Evolutionary conservation across 441 rosid species (phyloP).

Genomic region (Pelargonium citronellum): DNA sequence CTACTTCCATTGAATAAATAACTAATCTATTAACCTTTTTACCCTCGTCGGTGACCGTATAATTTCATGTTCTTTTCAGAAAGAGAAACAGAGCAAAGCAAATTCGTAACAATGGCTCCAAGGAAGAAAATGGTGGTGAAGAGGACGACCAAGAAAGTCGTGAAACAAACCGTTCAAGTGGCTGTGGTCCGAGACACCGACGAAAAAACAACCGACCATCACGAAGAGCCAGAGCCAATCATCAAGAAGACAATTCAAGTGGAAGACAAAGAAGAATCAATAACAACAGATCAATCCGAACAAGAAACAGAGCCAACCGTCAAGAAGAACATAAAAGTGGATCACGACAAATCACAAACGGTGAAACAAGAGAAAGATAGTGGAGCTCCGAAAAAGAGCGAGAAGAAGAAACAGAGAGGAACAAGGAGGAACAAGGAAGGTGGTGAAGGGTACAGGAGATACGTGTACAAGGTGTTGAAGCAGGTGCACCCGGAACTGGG

Average conservation of each 20-base stretch:
- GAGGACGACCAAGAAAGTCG: slow-evolving; percentile 3
- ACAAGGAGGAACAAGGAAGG: slow-evolving; percentile 2
- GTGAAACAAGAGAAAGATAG: too few relatives aligned
- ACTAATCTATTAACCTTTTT: background rate
- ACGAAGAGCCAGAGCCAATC: background rate
- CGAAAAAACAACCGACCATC: background rate
- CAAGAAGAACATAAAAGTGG: too few relatives aligned
- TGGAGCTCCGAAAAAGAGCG: too few relatives aligned
- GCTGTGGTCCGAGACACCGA: background rate
- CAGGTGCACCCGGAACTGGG: slow-evolving; percentile 66
- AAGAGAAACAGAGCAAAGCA: background rate
- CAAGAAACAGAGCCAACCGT: background rate
- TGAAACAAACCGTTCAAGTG: background rate
- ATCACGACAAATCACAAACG: too few relatives aligned
- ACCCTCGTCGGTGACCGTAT: too few relatives aligned
- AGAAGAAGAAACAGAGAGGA: slow-evolving; percentile 9
- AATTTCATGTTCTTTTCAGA: background rate
- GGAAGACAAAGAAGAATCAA: background rate
- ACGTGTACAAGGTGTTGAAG: slow-evolving; percentile 42
- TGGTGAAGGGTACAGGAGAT: slow-evolving; percentile 32
- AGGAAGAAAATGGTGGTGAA: background rate
- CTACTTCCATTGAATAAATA: background rate
- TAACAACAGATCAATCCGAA: background rate
- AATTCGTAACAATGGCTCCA: background rate
- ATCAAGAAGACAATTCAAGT: background rate